These are phyloP conservation scores for Amyloporia xantha DNA, from an alignment of 768 basidiomycete genomes.

Conservation along the genomic window DNA sequence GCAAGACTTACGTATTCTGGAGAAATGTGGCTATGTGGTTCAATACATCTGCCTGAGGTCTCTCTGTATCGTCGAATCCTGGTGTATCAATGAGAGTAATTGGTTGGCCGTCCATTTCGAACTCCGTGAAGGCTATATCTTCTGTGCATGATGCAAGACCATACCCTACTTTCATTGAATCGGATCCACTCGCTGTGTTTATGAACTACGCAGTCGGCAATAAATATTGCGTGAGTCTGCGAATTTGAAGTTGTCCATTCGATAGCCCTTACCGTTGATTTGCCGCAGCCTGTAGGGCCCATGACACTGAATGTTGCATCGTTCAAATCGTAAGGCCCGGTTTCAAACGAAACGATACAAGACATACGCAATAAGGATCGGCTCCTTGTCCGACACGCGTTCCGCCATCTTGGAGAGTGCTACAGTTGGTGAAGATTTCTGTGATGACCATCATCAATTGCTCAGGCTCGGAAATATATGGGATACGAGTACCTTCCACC, in stretches of 20 bases:
- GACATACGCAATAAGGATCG: neutral
- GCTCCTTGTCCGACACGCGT: too few relatives aligned
- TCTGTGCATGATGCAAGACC: slow-evolving; percentile 16
- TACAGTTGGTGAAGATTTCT: too few relatives aligned
- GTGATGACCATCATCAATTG: too few relatives aligned
- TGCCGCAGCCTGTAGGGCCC: slow-evolving; percentile 2
- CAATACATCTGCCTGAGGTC: slow-evolving; percentile 2
- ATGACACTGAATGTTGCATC: neutral
- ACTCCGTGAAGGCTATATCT: slow-evolving; percentile 7
- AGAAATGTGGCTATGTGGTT: slow-evolving; percentile 2
- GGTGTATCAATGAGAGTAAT: slow-evolving; percentile 18
- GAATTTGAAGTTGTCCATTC: slow-evolving; percentile 13
- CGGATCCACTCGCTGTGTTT: slow-evolving; percentile 14
- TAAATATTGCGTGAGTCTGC: slow-evolving; percentile 3
- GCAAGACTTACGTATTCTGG: neutral
- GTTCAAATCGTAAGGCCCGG: too few relatives aligned
- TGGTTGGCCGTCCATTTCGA: slow-evolving; percentile 12
- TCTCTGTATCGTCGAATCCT: slow-evolving; percentile 15
- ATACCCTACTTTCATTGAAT: slow-evolving; percentile 9
- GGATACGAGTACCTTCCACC: too few relatives aligned
- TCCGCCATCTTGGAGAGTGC: too few relatives aligned
- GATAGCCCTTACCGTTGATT: slow-evolving; percentile 4
- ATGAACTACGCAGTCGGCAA: slow-evolving; percentile 15
- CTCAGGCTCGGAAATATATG: too few relatives aligned
- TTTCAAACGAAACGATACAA: neutral